A percentile compares a stretch with the other conserved stretches of the same genome.
Evolutionary conservation across 2,329 filamentous ascomycete species (phyloP).

Genomic region (Cladobotryum mycophilum): DNA sequence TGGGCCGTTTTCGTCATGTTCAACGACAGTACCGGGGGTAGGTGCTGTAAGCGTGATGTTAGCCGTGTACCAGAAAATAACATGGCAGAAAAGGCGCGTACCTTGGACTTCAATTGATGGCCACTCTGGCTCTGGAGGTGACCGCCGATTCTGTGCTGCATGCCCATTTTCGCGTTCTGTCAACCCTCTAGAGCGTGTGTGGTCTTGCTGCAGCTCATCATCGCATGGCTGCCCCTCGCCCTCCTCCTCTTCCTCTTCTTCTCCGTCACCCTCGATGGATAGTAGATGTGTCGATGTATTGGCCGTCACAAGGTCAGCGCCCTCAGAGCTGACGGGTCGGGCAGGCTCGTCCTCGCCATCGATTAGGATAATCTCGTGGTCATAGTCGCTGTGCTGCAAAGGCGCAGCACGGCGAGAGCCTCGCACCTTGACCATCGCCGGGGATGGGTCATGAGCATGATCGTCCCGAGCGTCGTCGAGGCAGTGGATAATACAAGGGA

Average conservation of each 20-base stretch:
- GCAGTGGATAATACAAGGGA: neutral
- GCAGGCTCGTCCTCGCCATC: constrained; percentile 41
- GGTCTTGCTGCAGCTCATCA: neutral
- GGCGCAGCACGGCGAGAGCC: constrained; percentile 50
- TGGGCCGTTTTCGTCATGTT: constrained; percentile 5
- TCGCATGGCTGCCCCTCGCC: neutral
- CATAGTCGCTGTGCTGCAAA: constrained; percentile 56
- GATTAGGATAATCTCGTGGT: constrained; percentile 65
- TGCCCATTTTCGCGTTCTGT: neutral
- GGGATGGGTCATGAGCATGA: constrained; percentile 17
- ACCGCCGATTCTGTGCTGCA: neutral
- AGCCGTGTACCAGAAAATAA: neutral
- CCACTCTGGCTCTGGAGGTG: constrained; percentile 6
- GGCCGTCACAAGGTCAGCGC: neutral
- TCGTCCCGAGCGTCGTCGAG: neutral
- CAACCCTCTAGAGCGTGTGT: neutral
- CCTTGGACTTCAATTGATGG: constrained; percentile 31
- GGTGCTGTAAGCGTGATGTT: constrained; percentile 20
- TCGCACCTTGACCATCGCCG: constrained; percentile 30
- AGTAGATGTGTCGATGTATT: constrained; percentile 13
- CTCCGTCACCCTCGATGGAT: constrained; percentile 7
- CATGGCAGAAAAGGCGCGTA: constrained; percentile 1
- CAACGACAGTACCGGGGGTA: constrained; percentile 16
- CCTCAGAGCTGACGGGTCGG: constrained; percentile 18
- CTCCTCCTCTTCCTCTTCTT: constrained; percentile 1